Base-by-base conservation (phyloP, 2,329 filamentous ascomycete genomes). In the Tolypocladium nubicola region DNA sequence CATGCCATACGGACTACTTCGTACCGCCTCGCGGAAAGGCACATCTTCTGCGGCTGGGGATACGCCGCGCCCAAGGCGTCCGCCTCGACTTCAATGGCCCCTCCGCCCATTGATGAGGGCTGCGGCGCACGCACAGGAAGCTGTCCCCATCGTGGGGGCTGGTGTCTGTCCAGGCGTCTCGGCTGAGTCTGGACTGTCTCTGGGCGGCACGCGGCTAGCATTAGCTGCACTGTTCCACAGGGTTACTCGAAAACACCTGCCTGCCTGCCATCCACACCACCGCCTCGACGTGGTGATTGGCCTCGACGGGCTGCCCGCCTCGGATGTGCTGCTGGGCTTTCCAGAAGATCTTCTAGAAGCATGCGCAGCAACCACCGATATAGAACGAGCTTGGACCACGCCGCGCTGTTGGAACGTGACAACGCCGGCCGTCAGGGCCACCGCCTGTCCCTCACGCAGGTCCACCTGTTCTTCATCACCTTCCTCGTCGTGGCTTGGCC, bases 311-410 rank as follows among this genome's bases (percentile, higher is more conserved):
- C 43, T 30, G 21, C 23, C 45, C 16, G 14, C 19, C 14, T 39
- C 14, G 14, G 38, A 40, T 8, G 14, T 35, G 26, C 26, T 16
- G 4, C 3, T 47, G 23, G 30, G 16, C 41, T n/a, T 55, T 40
- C 54, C 38, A 54, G 45, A 52, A 43, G 55, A 45, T 57, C 57
- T 63, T 63, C 61, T 62, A 61, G 61, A 63, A 63, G 56, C 33
- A 58, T 54, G 49, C 40, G 45, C 50, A 35, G 26, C 23, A n/a
- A n/a, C n/a, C n/a, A 19, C 40, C 23, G 23, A 10, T n/a, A 11
- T 9, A 2, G 11, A 13, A 13, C 37, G 13, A 38, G 38, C 38
- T 39, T 39, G 38, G 38, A 8, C 38, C 38, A 39, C 38, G 30
- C 10, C 30, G 30, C 19, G 19, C 30, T 21, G 45, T 30, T 47